Base-by-base conservation (phyloP, 164 flowering plant species). In the Umbellularia californica region DNA sequence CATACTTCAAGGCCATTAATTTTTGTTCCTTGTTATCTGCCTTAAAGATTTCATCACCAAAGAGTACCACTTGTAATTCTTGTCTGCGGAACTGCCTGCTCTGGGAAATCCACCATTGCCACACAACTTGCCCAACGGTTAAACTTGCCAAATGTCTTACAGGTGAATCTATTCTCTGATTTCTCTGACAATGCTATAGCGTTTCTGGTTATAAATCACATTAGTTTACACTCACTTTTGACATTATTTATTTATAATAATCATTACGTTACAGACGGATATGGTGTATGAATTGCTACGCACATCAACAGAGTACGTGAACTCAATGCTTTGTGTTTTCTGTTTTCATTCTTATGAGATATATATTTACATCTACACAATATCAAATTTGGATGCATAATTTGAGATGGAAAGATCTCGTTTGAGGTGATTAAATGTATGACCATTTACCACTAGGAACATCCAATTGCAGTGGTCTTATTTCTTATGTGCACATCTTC, bases 51-150 rank as follows among this genome's bases (percentile, higher is more conserved):
- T 85, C 99, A 95, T 77, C 99, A 95, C 85, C 97, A 90, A 78
- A 86, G 99, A 76, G 99, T 95, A 55, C 99, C 99, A 23, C 75
- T 95, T 80, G 97, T 95, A 50, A 90, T 95, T 75, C 97, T 95
- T 85, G 98, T 95, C 2, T 92, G 99, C 83, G 99, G 99, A 72
- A 93, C 99, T 79, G 98, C 99, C 15, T 93, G 98, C 84, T 85
- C 88, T 80, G 99, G 99, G 66, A 95, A 95, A 83, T 93, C 98
- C 68, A 95, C 98, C 66, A 91, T 95, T 82, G 99, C 99, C 63
- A 95, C 99, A 68, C 99, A 95, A 77, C 96, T 95, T 77, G 99
- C 99, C 28, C 99, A 95, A 67, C 88, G 98, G 78, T 85, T 93
- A 65, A 95, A 95, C 84, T 88, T 95, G 82, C 99, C 99, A 63